These are phyloP conservation scores for Suillus ampliporus DNA, from an alignment of 768 basidiomycete species.

Conservation along the genomic window DNA sequence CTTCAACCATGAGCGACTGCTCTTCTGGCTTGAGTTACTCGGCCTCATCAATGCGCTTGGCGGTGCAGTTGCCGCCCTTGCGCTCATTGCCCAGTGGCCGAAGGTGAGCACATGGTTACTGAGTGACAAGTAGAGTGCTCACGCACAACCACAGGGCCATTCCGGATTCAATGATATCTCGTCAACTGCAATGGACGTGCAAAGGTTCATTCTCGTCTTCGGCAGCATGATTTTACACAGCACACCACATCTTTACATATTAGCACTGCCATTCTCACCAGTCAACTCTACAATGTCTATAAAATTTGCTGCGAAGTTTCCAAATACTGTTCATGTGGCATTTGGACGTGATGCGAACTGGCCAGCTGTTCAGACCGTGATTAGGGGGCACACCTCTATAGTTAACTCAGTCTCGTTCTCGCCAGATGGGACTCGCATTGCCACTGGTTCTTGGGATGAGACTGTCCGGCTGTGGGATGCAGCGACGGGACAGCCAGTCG, in stretches of 20 bases:
- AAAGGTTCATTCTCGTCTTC: constrained; percentile 22
- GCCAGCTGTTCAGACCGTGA: not conserved
- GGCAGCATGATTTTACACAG: constrained; percentile 19
- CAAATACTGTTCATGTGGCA: not conserved
- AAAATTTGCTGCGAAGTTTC: constrained; percentile 4
- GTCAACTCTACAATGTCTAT: constrained; percentile 31
- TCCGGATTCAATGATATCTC: constrained; percentile 7
- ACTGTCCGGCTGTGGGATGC: no score
- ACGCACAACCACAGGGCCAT: not conserved
- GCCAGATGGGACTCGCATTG: no score
- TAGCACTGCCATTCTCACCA: constrained; percentile 30
- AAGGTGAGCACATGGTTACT: no score
- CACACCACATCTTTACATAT: constrained; percentile 31
- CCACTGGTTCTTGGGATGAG: no score
- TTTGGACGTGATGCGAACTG: not conserved
- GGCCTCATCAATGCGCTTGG: not conserved
- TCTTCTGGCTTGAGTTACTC: constrained; percentile 11
- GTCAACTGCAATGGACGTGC: constrained; percentile 12
- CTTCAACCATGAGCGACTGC: constrained; percentile 8
- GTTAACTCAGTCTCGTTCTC: no score
- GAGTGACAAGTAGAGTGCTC: not conserved
- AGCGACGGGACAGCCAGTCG: no score
- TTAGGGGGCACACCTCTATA: not conserved
- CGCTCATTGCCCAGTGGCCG: not conserved
- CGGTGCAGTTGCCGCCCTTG: not conserved